phyloP scores from a whole-genome alignment of 2,329 filamentous ascomycete genomes.

The Cylindrodendrum hubeiense region DNA sequence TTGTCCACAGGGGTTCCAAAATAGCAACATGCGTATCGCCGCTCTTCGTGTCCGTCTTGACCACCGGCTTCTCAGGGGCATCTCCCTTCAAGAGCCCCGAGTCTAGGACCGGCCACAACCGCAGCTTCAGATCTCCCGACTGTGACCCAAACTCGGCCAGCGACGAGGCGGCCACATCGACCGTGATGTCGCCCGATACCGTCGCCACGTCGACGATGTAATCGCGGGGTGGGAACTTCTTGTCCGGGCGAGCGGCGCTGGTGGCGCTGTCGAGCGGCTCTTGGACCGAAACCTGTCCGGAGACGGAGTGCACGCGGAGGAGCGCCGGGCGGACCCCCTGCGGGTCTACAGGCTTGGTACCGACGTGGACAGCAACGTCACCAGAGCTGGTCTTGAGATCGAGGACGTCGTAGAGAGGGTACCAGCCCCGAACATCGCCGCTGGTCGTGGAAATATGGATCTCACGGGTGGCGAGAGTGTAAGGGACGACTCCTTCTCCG shows the following conservation, averaged over 20 bases:
- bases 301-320: slow-evolving; percentile 57
- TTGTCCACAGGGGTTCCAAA: slow-evolving; percentile 59
- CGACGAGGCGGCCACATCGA: slow-evolving; percentile 55
- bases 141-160: slow-evolving; percentile 51
- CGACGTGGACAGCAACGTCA: slow-evolving; percentile 54
- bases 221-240: slow-evolving; percentile 58
- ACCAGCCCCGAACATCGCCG: slow-evolving; percentile 60
- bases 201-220: slow-evolving; percentile 60
- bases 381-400: slow-evolving; percentile 60
- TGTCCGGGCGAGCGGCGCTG: slow-evolving; percentile 32
- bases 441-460: slow-evolving; percentile 58
- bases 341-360: slow-evolving; percentile 53
- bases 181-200: slow-evolving; percentile 58
- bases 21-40: slow-evolving; percentile 55
- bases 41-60: slow-evolving; percentile 60
- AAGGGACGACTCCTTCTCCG: slow-evolving; percentile 46
- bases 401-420: slow-evolving; percentile 64
- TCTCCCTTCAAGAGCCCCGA: slow-evolving; percentile 28
- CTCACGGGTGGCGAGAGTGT: slow-evolving; percentile 56
- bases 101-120: slow-evolving; percentile 59
- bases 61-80: slow-evolving; percentile 36
- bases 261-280: slow-evolving; percentile 53
- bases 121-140: slow-evolving; percentile 56
- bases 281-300: slow-evolving; percentile 56
- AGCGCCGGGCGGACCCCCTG: slow-evolving; percentile 53